Conservation (phyloP, 2,329 filamentous ascomycete species). For the Ophiobolus disseminans region DNA sequence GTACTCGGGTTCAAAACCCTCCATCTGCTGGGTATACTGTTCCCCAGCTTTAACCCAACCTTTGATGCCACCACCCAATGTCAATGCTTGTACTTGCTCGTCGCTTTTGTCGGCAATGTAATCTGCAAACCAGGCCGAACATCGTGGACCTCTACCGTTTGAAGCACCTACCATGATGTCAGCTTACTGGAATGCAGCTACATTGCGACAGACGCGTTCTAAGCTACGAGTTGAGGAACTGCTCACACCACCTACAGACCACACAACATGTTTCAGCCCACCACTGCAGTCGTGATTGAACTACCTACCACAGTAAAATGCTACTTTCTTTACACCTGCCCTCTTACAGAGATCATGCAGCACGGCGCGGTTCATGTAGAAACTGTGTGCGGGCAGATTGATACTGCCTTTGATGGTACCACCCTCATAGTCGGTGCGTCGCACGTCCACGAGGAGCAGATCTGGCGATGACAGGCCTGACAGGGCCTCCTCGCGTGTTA, state of each 20-base stretch:
- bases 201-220: background rate
- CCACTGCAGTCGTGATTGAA: background rate
- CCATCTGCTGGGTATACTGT: constrained; percentile 48
- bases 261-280: constrained; percentile 1
- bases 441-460: constrained; percentile 54
- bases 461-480: constrained; percentile 44
- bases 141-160: constrained; percentile 44
- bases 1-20: constrained; percentile 50
- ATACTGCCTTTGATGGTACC: constrained; percentile 55
- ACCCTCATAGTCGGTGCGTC: constrained; percentile 57
- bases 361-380: constrained; percentile 55
- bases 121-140: constrained; percentile 48
- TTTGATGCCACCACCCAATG: constrained; percentile 54
- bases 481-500: constrained; percentile 48
- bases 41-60: constrained; percentile 54
- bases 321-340: constrained; percentile 54
- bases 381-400: constrained; percentile 57
- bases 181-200: background rate
- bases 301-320: constrained; percentile 55
- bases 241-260: constrained; percentile 30
- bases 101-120: constrained; percentile 45
- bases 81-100: constrained; percentile 50
- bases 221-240: background rate
- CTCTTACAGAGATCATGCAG: constrained; percentile 54
- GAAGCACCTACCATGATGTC: constrained; percentile 34